Conservation (phyloP, 2,329 filamentous ascomycete species). For the Fusarium coicis region DNA sequence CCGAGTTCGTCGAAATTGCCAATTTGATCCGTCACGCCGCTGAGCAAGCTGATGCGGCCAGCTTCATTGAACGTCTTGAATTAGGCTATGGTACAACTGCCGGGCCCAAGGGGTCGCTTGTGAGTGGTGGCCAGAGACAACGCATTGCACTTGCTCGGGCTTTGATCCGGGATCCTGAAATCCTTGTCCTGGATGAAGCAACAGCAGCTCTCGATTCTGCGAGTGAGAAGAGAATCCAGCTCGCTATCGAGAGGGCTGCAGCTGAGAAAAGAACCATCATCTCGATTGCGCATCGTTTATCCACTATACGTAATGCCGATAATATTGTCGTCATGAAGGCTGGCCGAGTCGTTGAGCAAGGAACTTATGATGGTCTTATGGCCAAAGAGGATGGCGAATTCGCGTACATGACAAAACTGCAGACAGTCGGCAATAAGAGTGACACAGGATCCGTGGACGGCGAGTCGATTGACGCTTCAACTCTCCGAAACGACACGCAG, state of each 20-base stretch:
- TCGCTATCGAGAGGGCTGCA: conserved; percentile 55
- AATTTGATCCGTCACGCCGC: not conserved
- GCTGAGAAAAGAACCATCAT: conserved; percentile 69
- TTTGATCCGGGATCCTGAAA: conserved; percentile 64
- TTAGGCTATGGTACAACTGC: conserved; percentile 64
- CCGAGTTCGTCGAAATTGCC: not conserved
- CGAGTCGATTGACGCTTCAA: conserved; percentile 29
- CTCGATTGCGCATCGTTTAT: conserved; percentile 71
- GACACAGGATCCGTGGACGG: conserved; percentile 44
- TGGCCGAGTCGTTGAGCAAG: conserved; percentile 70
- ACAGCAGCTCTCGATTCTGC: conserved; percentile 70
- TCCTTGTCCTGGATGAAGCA: conserved; percentile 70
- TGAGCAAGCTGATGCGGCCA: conserved; percentile 39
- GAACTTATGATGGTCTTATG: conserved; percentile 70
- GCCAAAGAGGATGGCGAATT: conserved; percentile 61
- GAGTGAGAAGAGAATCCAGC: conserved; percentile 65
- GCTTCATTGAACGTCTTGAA: conserved; percentile 65
- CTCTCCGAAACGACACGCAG: conserved; percentile 16
- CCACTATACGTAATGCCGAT: conserved; percentile 71
- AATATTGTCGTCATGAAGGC: conserved; percentile 73
- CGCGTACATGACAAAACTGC: conserved; percentile 60
- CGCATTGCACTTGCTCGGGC: conserved; percentile 67
- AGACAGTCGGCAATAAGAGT: conserved; percentile 48
- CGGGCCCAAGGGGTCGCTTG: conserved; percentile 63
- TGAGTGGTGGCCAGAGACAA: conserved; percentile 70